Evolutionary conservation across 352 stramenopile genomes (phyloP).

Genomic region (Globisporangium lucens): DNA sequence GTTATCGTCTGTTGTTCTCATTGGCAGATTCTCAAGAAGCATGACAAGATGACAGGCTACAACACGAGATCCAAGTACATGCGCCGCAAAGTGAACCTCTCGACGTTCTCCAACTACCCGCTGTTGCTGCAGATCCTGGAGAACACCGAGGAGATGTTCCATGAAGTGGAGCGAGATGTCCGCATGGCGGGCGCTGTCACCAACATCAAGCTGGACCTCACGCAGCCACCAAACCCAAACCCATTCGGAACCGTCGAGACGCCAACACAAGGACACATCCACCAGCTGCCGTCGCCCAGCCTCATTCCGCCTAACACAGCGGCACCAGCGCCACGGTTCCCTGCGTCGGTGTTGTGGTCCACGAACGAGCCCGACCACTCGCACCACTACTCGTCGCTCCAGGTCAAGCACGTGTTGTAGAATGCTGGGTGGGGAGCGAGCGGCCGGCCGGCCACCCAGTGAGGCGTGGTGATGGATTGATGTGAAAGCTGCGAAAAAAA

Average conservation of each 20-base stretch:
- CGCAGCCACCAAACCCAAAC: constrained; percentile 17
- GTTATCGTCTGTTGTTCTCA: neutral
- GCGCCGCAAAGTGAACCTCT: constrained; percentile 76
- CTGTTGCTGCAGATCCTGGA: constrained; percentile 67
- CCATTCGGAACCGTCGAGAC: constrained; percentile 23
- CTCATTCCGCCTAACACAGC: constrained; percentile 45
- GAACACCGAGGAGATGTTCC: constrained; percentile 80
- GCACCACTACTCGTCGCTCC: constrained; percentile 4
- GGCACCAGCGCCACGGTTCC: constrained; percentile 33
- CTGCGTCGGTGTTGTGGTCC: constrained; percentile 46
- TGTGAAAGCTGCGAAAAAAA: neutral
- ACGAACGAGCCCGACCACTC: constrained; percentile 23
- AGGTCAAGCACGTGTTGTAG: constrained; percentile 10
- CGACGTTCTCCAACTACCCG: constrained; percentile 75
- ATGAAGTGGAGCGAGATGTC: constrained; percentile 59
- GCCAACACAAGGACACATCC: constrained; percentile 28
- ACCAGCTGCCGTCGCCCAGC: constrained; percentile 38
- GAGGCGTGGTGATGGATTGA: neutral
- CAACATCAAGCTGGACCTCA: constrained; percentile 55
- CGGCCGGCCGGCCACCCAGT: neutral
- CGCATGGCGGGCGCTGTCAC: constrained; percentile 49
- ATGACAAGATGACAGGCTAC: constrained; percentile 85
- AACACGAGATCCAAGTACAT: constrained; percentile 86
- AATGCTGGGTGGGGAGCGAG: neutral
- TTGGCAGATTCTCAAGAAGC: constrained; percentile 73